Conservation (phyloP, 805 yeast species). For the Yarrowia alimentaria region DNA sequence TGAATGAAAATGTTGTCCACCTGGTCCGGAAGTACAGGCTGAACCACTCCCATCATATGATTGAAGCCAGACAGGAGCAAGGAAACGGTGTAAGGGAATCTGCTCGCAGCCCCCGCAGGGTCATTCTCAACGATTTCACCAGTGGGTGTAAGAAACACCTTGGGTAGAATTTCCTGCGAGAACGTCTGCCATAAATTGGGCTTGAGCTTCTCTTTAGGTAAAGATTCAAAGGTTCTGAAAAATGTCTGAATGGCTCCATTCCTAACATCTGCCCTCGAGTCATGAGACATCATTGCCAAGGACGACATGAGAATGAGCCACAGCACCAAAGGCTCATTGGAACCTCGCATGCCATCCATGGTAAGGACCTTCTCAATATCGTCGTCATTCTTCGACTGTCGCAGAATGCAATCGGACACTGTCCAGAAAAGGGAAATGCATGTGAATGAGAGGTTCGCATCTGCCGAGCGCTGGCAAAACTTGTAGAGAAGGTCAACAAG, state of each 20-base stretch:
- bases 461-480: conserved; percentile 68
- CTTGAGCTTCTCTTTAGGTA: conserved; percentile 7
- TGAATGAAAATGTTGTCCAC: conserved; percentile 12
- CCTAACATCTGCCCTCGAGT: conserved; percentile 72
- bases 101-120: conserved; percentile 18
- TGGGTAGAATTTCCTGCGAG: conserved; percentile 11
- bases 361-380: conserved; percentile 32
- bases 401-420: conserved; percentile 67
- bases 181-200: conserved; percentile 18
- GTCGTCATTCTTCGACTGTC: conserved; percentile 33
- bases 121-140: conserved; percentile 16
- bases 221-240: conserved; percentile 67
- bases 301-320: conserved; percentile 66
- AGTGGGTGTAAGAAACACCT: conserved; percentile 11
- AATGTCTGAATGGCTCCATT: conserved; percentile 89
- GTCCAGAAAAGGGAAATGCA: conserved; percentile 91
- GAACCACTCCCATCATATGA: conserved; percentile 19
- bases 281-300: conserved; percentile 62
- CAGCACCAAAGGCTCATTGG: conserved; percentile 38
- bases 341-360: conserved; percentile 32
- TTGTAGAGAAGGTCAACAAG: conserved; percentile 70
- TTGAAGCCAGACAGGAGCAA: conserved; percentile 13
- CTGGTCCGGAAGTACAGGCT: conserved; percentile 4
- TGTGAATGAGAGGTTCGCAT: conserved; percentile 84
- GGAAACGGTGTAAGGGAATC: conserved; percentile 20